These are phyloP conservation scores for Panellus pusillus DNA, from an alignment of 768 basidiomycete species.

Conservation along the genomic window DNA sequence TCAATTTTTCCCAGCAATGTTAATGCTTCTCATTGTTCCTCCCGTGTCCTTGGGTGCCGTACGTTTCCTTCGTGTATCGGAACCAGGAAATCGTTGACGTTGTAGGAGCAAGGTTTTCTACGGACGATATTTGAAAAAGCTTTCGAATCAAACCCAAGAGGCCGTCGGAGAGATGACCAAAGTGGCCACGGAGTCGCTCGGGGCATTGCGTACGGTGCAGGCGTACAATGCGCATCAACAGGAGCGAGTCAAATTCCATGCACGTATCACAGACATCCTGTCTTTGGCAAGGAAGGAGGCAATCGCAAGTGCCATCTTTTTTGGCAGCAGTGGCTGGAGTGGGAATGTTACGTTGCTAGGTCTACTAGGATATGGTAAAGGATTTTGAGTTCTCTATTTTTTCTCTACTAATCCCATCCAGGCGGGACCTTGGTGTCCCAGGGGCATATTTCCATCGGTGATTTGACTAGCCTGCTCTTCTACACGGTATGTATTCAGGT, in stretches of 20 bases:
- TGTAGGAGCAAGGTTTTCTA: constrained; percentile 75
- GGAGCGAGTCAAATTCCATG: constrained; percentile 76
- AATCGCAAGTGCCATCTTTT: constrained; percentile 89
- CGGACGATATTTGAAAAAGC: constrained; percentile 88
- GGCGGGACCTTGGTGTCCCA: constrained; percentile 89
- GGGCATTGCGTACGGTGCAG: constrained; percentile 86
- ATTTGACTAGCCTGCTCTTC: constrained; percentile 83
- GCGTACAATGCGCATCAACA: constrained; percentile 83
- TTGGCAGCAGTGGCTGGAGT: constrained; percentile 88
- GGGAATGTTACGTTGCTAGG: constrained; percentile 91
- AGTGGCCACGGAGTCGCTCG: constrained; percentile 88
- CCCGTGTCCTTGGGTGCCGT: constrained; percentile 86
- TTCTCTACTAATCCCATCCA: constrained; percentile 28
- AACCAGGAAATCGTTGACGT: constrained; percentile 1
- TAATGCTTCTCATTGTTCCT: constrained; percentile 93
- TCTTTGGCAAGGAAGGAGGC: constrained; percentile 83
- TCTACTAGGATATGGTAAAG: constrained; percentile 85
- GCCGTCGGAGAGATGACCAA: constrained; percentile 96
- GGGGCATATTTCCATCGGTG: constrained; percentile 89
- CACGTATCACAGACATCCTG: constrained; percentile 65
- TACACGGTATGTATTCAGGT: constrained; percentile 66
- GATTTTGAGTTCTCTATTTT: neutral
- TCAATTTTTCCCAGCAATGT: constrained; percentile 38
- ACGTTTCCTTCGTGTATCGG: constrained; percentile 25
- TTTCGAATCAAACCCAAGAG: constrained; percentile 91